Base-by-base conservation (phyloP, 257 asterid genomes). In the Solanum etuberosum region DNA sequence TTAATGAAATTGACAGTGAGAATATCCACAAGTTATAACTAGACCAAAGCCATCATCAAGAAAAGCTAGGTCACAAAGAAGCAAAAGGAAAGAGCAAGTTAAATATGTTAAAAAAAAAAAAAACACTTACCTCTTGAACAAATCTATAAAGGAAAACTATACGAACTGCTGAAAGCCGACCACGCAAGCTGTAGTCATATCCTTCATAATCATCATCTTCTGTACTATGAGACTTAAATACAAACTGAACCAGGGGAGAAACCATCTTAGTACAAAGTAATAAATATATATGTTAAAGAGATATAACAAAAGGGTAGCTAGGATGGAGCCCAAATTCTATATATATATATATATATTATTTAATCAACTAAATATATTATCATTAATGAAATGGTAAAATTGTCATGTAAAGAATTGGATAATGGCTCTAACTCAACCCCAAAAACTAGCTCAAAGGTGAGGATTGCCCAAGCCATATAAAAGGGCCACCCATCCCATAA, bases 111-210 rank as follows among this genome's bases (percentile, higher is more conserved):
- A 42, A 51, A 70, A 34, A 35, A 70, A 46, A 70, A 59, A 54
- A 76, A 87, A 51, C 51, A 78, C 86, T 88, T 92, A 97, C 99
- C 99, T 97, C 99, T 92, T 94, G 98, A 86, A 97, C 93, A 84
- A 97, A 97, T 91, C 98, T 94, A 92, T 97, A 93, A 54, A 97
- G 99, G 87, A 97, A 96, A 88, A 97, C 96, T 91, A 96, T 94
- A 89, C 99, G 99, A 88, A 97, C 98, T 86, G 99, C 99, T 90
- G 99, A 96, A 81, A 97, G 98, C 77, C 93, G 98, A 82, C 99
- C 97, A 86, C 89, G 89, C 95, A 97, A 92, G 93, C 99, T 96
- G 88, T 93, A 97, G 89, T 92, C 96, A 88, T 94, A 96, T 82
- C 99, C 99, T 90, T 96, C 98, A 85, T 95, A 96, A 88, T 97